Evolutionary conservation across 176 grass and related monocot genomes (phyloP).

Genomic region (Oropetium thomaeum): DNA sequence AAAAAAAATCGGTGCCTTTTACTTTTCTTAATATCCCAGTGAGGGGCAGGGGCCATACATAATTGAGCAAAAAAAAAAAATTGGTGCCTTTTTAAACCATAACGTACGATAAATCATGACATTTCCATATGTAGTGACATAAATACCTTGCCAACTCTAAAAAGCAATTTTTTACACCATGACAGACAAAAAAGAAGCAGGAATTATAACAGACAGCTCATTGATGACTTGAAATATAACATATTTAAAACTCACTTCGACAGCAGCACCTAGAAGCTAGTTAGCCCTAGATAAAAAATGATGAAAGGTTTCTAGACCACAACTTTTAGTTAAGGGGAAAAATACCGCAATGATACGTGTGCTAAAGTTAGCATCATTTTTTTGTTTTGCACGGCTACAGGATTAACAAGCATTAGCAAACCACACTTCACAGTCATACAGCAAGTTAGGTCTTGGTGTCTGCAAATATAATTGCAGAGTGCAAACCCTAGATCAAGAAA

Average conservation of each 20-base stretch:
- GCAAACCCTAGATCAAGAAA: constrained; percentile 22
- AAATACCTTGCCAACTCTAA: neutral
- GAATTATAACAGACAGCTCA: neutral
- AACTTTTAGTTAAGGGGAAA: neutral
- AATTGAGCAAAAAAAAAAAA: neutral
- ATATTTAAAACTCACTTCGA: neutral
- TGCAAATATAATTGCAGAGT: neutral
- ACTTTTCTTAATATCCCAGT: neutral
- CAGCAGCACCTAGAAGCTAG: neutral
- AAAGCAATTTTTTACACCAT: neutral
- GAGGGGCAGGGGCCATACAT: neutral
- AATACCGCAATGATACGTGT: constrained; percentile 2
- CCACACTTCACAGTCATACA: neutral
- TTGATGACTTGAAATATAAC: neutral
- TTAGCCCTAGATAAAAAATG: neutral
- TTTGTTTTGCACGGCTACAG: constrained; percentile 2
- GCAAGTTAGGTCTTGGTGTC: neutral
- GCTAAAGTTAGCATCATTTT: constrained; percentile 15
- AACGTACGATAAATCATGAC: neutral
- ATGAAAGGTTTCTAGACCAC: constrained; percentile 1
- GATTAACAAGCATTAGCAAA: constrained; percentile 6
- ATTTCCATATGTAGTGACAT: neutral
- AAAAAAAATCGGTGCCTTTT: too few species aligned
- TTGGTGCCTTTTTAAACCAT: neutral
- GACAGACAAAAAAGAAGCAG: neutral